Base-by-base conservation (phyloP, 192 early-diverging fungal species). In the Coemansia sp. region DNA sequence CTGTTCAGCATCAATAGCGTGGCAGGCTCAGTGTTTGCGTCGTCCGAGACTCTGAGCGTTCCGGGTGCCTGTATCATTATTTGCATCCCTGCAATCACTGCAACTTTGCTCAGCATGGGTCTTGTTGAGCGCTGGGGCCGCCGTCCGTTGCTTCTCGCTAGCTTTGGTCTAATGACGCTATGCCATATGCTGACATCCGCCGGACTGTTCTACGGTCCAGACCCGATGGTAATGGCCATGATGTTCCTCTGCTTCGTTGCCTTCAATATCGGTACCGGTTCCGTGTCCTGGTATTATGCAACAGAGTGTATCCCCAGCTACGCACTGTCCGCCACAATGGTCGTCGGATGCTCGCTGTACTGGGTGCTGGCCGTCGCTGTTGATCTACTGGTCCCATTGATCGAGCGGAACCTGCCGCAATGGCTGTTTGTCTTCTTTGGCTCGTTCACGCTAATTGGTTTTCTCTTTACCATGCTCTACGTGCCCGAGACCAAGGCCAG, bases 401-500 rank as follows among this genome's bases (percentile, higher is more conserved):
- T 85, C 17, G 62, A 74, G 25, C 37, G 41, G 19, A 25, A 34
- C 20, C n/a, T 68, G 2, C 56, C 65, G 2, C 65, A 78, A 15
- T 76, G 62, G 62, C 48, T 69, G 62, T 88, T 88, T 63, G 75
- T 86, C 37, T 56, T 90, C 25, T 92, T 92, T 76, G 84, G 80
- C 52, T 38, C 78, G 25, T 84, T 85, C 36, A 74, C 82, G 15
- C 38, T 85, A 17, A 7, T 50, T 0, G 70, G 67, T 2, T 60
- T 73, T 25, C 41, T 73, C 36, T 87, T 91, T 59, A 82, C 87
- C 25, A 66, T 78, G 47, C 62, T 82, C 58, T 87, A 82, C 63
- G 84, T 93, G 27, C 91, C 90, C 11, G 91, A 94, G 79, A 91
- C 89, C 10, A 83, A 82, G 59, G 86, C 87, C 45, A 76, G 84